Percentiles rank a stretch among this genome's conserved stretches.
Conservation (phyloP, 805 yeast species). For the Yarrowia bubula region DNA sequence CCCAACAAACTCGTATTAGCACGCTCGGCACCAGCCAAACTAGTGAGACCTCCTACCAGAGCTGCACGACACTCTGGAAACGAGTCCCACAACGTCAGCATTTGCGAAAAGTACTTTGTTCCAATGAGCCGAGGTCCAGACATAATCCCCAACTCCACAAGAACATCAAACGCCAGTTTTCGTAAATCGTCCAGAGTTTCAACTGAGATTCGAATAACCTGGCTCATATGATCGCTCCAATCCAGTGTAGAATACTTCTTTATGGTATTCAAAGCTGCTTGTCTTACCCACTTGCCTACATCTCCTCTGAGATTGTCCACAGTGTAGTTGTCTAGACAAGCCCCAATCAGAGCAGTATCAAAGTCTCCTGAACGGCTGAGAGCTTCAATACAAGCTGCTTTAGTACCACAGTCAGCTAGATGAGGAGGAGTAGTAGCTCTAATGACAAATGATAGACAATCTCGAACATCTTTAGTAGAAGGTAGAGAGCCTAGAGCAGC, state of each 20-base stretch:
- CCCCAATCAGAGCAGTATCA: slow-evolving; percentile 29
- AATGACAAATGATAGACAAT: background rate
- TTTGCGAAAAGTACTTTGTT: background rate
- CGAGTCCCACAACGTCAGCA: background rate
- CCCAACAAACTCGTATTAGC: background rate
- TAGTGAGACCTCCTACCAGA: background rate
- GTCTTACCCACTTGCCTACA: slow-evolving; percentile 77
- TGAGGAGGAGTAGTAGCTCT: background rate
- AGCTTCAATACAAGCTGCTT: slow-evolving; percentile 33
- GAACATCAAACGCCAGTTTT: background rate
- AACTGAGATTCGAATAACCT: slow-evolving; percentile 9
- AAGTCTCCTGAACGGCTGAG: slow-evolving; percentile 26
- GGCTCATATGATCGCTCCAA: slow-evolving; percentile 22
- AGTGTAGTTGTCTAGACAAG: slow-evolving; percentile 69
- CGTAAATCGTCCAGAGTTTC: slow-evolving; percentile 5
- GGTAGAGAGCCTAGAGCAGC: slow-evolving; percentile 9
- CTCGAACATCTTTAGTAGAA: background rate
- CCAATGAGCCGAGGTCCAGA: background rate
- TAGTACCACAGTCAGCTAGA: background rate
- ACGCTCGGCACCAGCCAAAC: slow-evolving; percentile 16
- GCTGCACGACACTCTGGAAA: background rate
- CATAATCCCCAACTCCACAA: background rate
- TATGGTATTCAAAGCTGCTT: slow-evolving; percentile 46
- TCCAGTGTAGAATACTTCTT: slow-evolving; percentile 34
- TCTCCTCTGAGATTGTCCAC: slow-evolving; percentile 75